A percentile compares a stretch with the other conserved stretches of the same genome.
Conservation (phyloP, 164 flowering plant species). For the Magnolia changhungtana region DNA sequence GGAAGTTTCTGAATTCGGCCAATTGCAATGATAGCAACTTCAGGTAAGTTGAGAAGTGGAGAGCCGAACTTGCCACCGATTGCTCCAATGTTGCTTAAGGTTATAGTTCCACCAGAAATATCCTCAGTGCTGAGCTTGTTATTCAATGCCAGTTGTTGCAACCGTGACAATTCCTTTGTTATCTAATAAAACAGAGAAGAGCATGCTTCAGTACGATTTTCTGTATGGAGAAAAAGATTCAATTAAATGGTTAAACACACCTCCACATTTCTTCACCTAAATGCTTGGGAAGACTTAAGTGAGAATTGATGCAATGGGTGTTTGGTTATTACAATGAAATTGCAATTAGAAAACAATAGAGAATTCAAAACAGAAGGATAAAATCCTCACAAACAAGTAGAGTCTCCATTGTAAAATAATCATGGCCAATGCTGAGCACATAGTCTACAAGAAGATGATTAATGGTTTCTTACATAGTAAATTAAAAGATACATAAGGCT, state of each 20-base stretch:
- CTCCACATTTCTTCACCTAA: background rate
- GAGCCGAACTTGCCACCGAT: slow-evolving; percentile 93
- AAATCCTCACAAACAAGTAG: no score
- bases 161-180: slow-evolving; percentile 76
- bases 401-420: no score
- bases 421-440: no score
- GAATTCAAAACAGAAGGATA: no score
- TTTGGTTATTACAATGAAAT: no score
- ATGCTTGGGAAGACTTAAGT: background rate
- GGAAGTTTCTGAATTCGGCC: slow-evolving; percentile 82
- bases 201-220: slow-evolving; percentile 3
- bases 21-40: slow-evolving; percentile 87
- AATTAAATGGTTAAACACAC: background rate
- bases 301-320: no score
- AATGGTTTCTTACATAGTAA: no score
- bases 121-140: slow-evolving; percentile 80
- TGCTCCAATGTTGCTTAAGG: slow-evolving; percentile 92
- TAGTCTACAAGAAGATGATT: no score
- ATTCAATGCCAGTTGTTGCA: slow-evolving; percentile 59
- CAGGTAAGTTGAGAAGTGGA: slow-evolving; percentile 85
- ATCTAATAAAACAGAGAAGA: slow-evolving; percentile 39
- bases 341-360: no score
- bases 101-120: slow-evolving; percentile 84
- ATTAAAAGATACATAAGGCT: no score
- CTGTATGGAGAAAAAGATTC: background rate